Evolutionary conservation across 192 early-diverging fungal genomes (phyloP).

Genomic region (Funneliformis geosporum): DNA sequence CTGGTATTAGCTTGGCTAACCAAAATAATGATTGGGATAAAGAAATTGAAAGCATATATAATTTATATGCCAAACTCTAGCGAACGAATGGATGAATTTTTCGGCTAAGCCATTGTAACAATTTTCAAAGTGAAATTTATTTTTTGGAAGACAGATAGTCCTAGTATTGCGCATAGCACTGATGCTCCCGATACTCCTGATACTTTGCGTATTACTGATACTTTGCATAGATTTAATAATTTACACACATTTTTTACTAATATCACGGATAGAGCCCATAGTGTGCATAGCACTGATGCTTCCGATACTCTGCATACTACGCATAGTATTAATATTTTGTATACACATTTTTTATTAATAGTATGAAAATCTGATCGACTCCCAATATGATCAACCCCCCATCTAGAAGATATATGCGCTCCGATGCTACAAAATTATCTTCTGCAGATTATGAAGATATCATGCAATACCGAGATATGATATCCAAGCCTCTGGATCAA

Average conservation of each 20-base stretch:
- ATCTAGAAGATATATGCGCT: too few relatives aligned
- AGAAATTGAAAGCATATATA: slow-evolving; percentile 24
- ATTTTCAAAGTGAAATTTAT: slow-evolving; percentile 14
- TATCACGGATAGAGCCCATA: too few relatives aligned
- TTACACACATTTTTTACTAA: neutral
- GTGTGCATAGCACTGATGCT: too few relatives aligned
- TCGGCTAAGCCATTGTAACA: neutral
- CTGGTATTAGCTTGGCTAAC: neutral
- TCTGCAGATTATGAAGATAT: too few relatives aligned
- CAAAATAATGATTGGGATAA: slow-evolving; percentile 11
- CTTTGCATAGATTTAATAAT: neutral
- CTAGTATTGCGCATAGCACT: slow-evolving; percentile 3
- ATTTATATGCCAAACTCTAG: slow-evolving; percentile 13
- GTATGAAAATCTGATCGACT: too few relatives aligned
- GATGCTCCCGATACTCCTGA: neutral
- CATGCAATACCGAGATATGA: too few relatives aligned
- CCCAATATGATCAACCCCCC: too few relatives aligned
- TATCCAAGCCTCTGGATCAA: too few relatives aligned
- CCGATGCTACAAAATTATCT: too few relatives aligned
- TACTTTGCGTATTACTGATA: neutral
- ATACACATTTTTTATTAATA: too few relatives aligned
- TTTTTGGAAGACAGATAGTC: slow-evolving; percentile 8
- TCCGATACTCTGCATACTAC: too few relatives aligned
- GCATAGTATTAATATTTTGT: too few relatives aligned
- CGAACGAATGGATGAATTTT: slow-evolving; percentile 6